A percentile compares a stretch with the other conserved stretches of the same genome.
phyloP scores from a whole-genome alignment of 257 asterid species.

The Apocynum venetum region DNA sequence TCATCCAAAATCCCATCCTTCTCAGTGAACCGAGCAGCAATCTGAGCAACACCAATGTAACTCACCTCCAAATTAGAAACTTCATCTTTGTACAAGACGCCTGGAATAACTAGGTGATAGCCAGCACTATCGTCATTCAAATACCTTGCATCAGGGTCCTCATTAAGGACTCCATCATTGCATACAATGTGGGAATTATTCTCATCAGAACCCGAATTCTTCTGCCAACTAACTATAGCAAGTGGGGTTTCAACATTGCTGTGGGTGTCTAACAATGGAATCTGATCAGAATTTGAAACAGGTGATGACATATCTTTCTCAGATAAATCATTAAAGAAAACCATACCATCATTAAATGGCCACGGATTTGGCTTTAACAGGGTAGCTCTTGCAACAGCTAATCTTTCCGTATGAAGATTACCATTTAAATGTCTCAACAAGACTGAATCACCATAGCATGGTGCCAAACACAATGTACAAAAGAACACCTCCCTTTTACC shows the following conservation, averaged over 20 bases:
- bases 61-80: conserved; percentile 54
- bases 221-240: conserved; percentile 52
- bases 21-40: conserved; percentile 56
- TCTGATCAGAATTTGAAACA: conserved; percentile 22
- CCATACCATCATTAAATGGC: conserved; percentile 87
- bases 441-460: conserved; percentile 66
- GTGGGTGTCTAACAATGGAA: conserved; percentile 26
- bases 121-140: conserved; percentile 24
- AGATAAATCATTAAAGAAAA: conserved; percentile 56
- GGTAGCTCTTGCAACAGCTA: conserved; percentile 65
- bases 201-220: conserved; percentile 16
- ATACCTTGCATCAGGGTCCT: conserved; percentile 20
- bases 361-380: conserved; percentile 84
- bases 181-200: conserved; percentile 16
- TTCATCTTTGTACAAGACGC: conserved; percentile 58
- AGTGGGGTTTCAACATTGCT: conserved; percentile 30
- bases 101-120: conserved; percentile 53
- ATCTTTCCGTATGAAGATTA: conserved; percentile 60
- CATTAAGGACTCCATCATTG: conserved; percentile 1
- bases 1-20: conserved; percentile 41
- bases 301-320: conserved; percentile 28
- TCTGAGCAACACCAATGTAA: conserved; percentile 56
- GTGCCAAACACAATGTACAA: conserved; percentile 79
- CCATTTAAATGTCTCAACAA: conserved; percentile 76
- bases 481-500: conserved; percentile 76